Base-by-base conservation (phyloP, 306 rosid genomes). In the Bauhinia variegata region DNA sequence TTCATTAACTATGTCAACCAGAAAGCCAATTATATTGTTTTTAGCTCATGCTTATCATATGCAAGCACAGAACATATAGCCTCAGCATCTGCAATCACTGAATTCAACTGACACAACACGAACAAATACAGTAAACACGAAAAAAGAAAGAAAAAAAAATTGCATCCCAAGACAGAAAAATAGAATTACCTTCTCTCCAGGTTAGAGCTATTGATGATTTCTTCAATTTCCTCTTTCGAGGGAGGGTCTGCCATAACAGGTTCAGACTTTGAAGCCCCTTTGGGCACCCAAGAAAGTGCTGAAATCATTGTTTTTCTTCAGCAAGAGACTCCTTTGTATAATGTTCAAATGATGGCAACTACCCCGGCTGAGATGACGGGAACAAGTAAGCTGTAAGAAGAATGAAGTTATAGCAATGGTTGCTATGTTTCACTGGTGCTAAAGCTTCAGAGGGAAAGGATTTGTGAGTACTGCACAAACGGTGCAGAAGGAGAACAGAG, bases 221-320 rank as follows among this genome's bases (percentile, higher is more conserved):
- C 78, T 38, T 89, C 79, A 56, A 88, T 80, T 14, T 85, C 89
- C 13, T 86, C 96, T 31, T 82, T 72, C 10, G 91, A 80, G 54
- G 97, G 95, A 43, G 80, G 88, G 13, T 88, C 99, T 0, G 91
- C 95, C 6, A 73, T 67, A 10, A 68, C 12, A 0, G 93, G 98
- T 38, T 74, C 80, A 6, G 92, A 70, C 75, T 78, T 89, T 0
- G 84, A 57, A 52, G 71, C 86, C 36, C 98, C 96, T 64, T 88
- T 88, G 18, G 96, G 96, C 9, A 93, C 58, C 96, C 96, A 93
- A 1, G 87, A 84, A 56, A 87, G 73, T 0, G 93, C 72, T 0
- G 96, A 70, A 63, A 92, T 89, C 96, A 88, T 88, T 12, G 4
- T 44, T 50, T 0, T 2, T 42, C 5, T 11, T 60, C 46, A 15